These are phyloP conservation scores for Saccharomyces mikatae DNA, from an alignment of 805 yeast species.

Conservation along the genomic window DNA sequence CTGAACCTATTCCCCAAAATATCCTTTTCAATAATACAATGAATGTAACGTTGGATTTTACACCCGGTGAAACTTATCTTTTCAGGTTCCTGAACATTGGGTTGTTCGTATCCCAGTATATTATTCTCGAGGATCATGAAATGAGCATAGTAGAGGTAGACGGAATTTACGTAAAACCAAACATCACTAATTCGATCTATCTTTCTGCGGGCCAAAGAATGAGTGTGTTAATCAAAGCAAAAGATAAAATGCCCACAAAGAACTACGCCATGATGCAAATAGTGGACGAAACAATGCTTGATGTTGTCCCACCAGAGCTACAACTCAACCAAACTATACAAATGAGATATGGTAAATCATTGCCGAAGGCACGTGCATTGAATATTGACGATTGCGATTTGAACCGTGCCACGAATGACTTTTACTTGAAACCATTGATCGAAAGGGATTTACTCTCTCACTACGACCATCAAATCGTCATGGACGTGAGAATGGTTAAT, in stretches of 20 bases:
- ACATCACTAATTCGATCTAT: conserved; percentile 46
- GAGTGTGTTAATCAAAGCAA: conserved; percentile 57
- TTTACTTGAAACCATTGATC: conserved; percentile 34
- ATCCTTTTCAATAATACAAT: conserved; percentile 57
- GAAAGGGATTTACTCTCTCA: conserved; percentile 36
- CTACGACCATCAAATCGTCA: conserved; percentile 53
- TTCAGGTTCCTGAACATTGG: conserved; percentile 61
- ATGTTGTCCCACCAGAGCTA: conserved; percentile 53
- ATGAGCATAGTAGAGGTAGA: conserved; percentile 67
- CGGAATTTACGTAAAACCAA: conserved; percentile 59
- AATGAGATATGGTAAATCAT: conserved; percentile 40
- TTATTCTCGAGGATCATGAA: conserved; percentile 63
- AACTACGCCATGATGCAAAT: conserved; percentile 57
- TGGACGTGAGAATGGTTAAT: conserved; percentile 57
- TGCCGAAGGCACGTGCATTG: conserved; percentile 24
- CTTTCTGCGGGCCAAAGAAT: conserved; percentile 78
- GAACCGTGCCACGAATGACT: conserved; percentile 27
- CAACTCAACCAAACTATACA: conserved; percentile 47
- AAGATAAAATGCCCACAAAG: conserved; percentile 30
- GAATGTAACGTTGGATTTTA: conserved; percentile 47
- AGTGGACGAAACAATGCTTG: conserved; percentile 62
- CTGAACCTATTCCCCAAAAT: conserved; percentile 72
- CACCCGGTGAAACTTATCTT: conserved; percentile 54
- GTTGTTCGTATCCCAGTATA: conserved; percentile 64
- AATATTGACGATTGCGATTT: conserved; percentile 17